These are phyloP conservation scores for Saccharomycopsis guyanensis DNA, from an alignment of 805 yeast genomes.

Conservation along the genomic window DNA sequence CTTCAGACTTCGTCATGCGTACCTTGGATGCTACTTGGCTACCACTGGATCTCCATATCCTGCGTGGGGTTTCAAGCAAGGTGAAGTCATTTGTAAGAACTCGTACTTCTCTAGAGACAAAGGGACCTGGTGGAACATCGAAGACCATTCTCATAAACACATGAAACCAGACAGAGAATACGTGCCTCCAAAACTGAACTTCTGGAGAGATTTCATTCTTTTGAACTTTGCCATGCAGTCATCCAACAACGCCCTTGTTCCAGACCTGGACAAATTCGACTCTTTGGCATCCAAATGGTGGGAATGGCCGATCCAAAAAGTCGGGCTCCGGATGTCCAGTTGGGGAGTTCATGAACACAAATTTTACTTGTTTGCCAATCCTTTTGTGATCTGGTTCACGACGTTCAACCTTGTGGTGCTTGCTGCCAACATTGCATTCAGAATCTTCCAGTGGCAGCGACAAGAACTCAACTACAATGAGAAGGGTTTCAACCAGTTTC, in stretches of 20 bases:
- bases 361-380: slow-evolving; percentile 64
- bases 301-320: slow-evolving; percentile 72
- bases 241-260: slow-evolving; percentile 72
- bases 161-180: slow-evolving; percentile 32
- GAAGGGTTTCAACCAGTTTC: slow-evolving; percentile 32
- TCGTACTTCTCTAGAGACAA: slow-evolving; percentile 47
- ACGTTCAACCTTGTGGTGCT: slow-evolving; percentile 37
- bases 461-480: slow-evolving; percentile 44
- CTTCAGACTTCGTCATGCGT: slow-evolving; percentile 58
- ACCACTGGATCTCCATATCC: slow-evolving; percentile 65
- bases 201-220: slow-evolving; percentile 62
- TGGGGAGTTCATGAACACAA: slow-evolving; percentile 53
- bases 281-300: slow-evolving; percentile 69
- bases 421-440: slow-evolving; percentile 30
- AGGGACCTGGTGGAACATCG: slow-evolving; percentile 77
- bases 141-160: slow-evolving; percentile 51
- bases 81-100: slow-evolving; percentile 65
- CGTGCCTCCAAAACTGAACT: slow-evolving; percentile 42
- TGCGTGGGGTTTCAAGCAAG: slow-evolving; percentile 79
- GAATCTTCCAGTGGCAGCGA: slow-evolving; percentile 51
- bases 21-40: slow-evolving; percentile 68
- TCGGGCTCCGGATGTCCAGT: slow-evolving; percentile 70
- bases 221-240: slow-evolving; percentile 78
- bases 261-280: slow-evolving; percentile 65
- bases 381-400: slow-evolving; percentile 56